A percentile compares a stretch with the other conserved stretches of the same genome.
phyloP scores from a whole-genome alignment of 1,139 yeast genomes.

The Yamadazyma atlantica region DNA sequence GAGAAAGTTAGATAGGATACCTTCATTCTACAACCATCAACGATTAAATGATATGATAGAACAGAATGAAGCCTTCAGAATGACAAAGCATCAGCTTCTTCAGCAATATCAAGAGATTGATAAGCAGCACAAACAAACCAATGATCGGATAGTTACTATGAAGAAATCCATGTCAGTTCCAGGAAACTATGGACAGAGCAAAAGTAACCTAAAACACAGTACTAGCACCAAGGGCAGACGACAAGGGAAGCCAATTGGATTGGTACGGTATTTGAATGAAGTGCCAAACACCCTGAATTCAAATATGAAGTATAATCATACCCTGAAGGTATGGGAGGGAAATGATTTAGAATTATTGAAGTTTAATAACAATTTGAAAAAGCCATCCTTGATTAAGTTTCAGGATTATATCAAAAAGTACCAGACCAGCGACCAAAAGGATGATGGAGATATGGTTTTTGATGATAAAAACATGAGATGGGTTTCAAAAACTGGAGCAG shows the following conservation, averaged over 20 bases:
- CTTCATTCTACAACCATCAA: slow-evolving; percentile 35
- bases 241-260: slow-evolving; percentile 25
- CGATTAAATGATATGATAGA: slow-evolving; percentile 16
- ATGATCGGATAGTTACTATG: slow-evolving; percentile 14
- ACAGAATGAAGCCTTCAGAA: slow-evolving; percentile 13
- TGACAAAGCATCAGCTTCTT: slow-evolving; percentile 15
- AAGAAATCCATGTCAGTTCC: slow-evolving; percentile 17
- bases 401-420: slow-evolving; percentile 23
- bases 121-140: slow-evolving; percentile 16
- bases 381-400: slow-evolving; percentile 37
- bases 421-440: slow-evolving; percentile 9
- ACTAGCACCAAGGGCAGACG: slow-evolving; percentile 1
- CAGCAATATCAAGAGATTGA: slow-evolving; percentile 18
- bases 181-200: slow-evolving; percentile 1
- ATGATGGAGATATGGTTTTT: slow-evolving; percentile 54
- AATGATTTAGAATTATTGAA: slow-evolving; percentile 57
- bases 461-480: slow-evolving; percentile 60
- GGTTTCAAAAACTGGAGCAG: slow-evolving; percentile 41
- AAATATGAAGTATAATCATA: slow-evolving; percentile 56
- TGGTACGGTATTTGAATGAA: slow-evolving; percentile 32
- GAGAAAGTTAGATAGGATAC: slow-evolving; percentile 41
- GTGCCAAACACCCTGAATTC: slow-evolving; percentile 18
- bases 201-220: background rate
- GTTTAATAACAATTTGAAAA: slow-evolving; percentile 38
- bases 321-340: slow-evolving; percentile 63